Base-by-base conservation (phyloP, 169 alveolate genomes). In the Plasmodium inui region DNA sequence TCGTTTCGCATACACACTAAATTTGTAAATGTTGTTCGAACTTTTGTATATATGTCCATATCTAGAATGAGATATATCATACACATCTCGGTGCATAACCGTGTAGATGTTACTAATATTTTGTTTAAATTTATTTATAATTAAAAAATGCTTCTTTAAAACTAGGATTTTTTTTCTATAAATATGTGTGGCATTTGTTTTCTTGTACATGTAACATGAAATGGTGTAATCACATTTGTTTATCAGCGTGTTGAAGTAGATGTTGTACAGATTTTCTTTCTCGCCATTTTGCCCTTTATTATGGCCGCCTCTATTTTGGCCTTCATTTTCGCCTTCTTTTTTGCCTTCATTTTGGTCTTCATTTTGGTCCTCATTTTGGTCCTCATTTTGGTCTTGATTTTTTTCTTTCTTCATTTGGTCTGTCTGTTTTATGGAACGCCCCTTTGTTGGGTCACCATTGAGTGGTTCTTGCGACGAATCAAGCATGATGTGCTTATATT, bases 121-220 rank as follows among this genome's bases (percentile, higher is more conserved):
- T 41, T 73, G 93, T 78, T 85, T 85, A 34, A 53, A 85, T 85
- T 85, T 85, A 41, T 73, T 85, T 19, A 76, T 46, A 76, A 85
- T 85, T 85, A 85, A 53, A 76, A 74, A 85, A 37, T 85, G 34
- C 70, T 85, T 85, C 39, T 85, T 85, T 74, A 85, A 34, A 22
- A 85, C 55, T 76, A 85, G 39, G 19, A 85, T 85, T 74, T 78
- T 85, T 78, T 85, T 85, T 76, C 93, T 85, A 70, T 85, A 85
- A 17, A 85, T 85, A 85, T 85, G 93, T 37, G 93, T 85, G 14
- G 93, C 86, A 76, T 55, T 85, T 39, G 93, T 74, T 39, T 76
- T 85, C 79, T 85, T 85, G 79, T 67, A 85, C 93, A 85, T 85
- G 79, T 85, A 50, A 37, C 93, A 85, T 3, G 93, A 74, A 78